Conservation (phyloP, 257 asterid species). For the Plantago ovata region DNA sequence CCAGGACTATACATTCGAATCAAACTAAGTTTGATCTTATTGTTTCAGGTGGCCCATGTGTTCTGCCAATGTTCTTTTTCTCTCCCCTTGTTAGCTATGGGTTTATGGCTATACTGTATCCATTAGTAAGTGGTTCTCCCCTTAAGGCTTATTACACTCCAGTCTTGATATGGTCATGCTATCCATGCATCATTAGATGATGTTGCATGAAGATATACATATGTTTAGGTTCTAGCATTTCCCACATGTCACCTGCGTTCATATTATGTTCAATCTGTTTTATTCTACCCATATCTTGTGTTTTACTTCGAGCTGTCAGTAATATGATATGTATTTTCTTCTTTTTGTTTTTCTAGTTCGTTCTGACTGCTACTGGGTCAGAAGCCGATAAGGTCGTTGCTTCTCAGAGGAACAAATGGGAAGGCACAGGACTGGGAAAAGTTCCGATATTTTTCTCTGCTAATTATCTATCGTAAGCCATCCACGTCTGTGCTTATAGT, state of each 20-base stretch:
- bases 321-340: too few species aligned
- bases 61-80: slow-evolving; percentile 61
- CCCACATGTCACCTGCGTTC: too few species aligned
- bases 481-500: background rate
- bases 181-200: too few species aligned
- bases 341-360: slow-evolving; percentile 53
- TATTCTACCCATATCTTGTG: background rate
- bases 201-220: too few species aligned
- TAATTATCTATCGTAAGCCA: slow-evolving; percentile 79
- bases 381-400: slow-evolving; percentile 70
- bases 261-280: too few species aligned
- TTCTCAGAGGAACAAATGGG: slow-evolving; percentile 77
- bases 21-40: background rate
- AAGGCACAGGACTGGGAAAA: slow-evolving; percentile 78
- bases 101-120: slow-evolving; percentile 84
- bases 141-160: too few species aligned
- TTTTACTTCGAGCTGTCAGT: slow-evolving; percentile 3
- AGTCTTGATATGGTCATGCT: too few species aligned
- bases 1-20: background rate
- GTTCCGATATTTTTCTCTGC: slow-evolving; percentile 75
- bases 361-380: slow-evolving; percentile 86
- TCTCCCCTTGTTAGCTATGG: slow-evolving; percentile 97
- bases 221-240: too few species aligned
- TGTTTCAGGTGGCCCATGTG: slow-evolving; percentile 83
- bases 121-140: slow-evolving; percentile 53